Evolutionary conservation across 306 rosid species (phyloP), one percentile per base, ranked within the genome.

Genomic region (Vigna angularis): DNA sequence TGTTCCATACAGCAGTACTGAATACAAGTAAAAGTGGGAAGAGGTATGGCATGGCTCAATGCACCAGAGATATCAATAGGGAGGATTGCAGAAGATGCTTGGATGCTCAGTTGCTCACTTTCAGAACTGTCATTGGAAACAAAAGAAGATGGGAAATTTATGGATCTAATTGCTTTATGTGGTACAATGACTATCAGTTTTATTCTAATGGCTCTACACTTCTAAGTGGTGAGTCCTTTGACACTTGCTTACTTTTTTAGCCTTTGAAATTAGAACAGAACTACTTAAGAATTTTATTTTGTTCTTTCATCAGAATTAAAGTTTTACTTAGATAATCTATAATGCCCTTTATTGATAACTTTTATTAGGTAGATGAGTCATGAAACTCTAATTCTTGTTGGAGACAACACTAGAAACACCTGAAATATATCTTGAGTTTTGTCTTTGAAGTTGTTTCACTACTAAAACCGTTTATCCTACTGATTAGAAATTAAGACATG

Each of bases 31-130:
- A 83, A 51, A 81, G 81, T 80, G 84, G 82, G 47, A 12, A 64
- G 85, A 79, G 95, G 76, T 88, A 86, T 74, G 95, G 88, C 9
- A 83, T 88, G 95, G 91, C 83, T 79, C 89, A 88, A 76, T 90
- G 95, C 80, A 86, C 83, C 6, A 82, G 90, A 32, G 95, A 90
- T 75, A 88, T 88, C 76, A 48, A 26, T 24, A 72, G 68, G 68
- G 6, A 16, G 45, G 90, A 88, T 3, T 88, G 92, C 71, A 75
- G 48, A 15, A 73, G 13, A 20, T 90, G 95, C 22, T 16, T 88
- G 73, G 80, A 86, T 67, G 48, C 75, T 85, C 92, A 85, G 2
- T 68, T 88, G 20, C 71, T 15, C 57, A 38, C 16, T 62, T 86
- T 83, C 42, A 86, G 81, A 69, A 79, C 78, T 61, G 80, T 63